phyloP scores from a whole-genome alignment of 2,329 filamentous ascomycete species.

The Penicillium digitatum region DNA sequence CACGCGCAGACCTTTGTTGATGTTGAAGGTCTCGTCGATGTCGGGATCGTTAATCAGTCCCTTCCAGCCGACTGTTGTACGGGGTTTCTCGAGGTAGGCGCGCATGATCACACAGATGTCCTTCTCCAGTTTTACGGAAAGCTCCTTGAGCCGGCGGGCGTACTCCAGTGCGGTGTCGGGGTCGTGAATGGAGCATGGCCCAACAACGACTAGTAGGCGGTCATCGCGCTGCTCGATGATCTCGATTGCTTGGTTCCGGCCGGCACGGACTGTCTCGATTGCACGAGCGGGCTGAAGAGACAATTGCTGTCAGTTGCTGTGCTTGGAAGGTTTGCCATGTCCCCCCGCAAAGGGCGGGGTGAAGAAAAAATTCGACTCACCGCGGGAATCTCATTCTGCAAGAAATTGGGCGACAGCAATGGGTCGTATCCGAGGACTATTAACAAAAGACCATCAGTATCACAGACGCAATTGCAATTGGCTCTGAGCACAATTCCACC shows the following conservation, averaged over 20 bases:
- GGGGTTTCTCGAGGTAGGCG: constrained; percentile 97
- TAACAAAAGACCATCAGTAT: constrained; percentile 36
- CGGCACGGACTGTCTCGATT: constrained; percentile 42
- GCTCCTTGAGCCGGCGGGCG: constrained; percentile 68
- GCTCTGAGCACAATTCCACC: constrained; percentile 10
- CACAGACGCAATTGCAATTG: neutral
- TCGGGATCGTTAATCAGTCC: constrained; percentile 98
- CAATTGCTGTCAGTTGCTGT: constrained; percentile 14
- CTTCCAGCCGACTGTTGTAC: constrained; percentile 98
- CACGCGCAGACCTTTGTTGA: constrained; percentile 94
- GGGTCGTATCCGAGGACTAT: constrained; percentile 91
- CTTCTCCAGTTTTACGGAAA: constrained; percentile 73
- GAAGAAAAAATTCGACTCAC: constrained; percentile 50
- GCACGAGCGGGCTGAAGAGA: constrained; percentile 36
- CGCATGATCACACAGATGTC: constrained; percentile 96
- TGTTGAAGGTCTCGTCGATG: constrained; percentile 94
- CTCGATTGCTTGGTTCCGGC: constrained; percentile 57
- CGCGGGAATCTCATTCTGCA: constrained; percentile 77
- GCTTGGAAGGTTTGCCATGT: constrained; percentile 51
- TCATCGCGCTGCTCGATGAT: constrained; percentile 74
- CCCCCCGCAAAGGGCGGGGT: constrained; percentile 63
- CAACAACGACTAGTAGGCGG: constrained; percentile 88
- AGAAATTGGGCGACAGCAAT: constrained; percentile 80
- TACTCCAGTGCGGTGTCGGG: constrained; percentile 85
- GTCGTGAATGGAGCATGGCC: constrained; percentile 96